Conservation (phyloP, 305 asterid species). For the Withania somnifera region DNA sequence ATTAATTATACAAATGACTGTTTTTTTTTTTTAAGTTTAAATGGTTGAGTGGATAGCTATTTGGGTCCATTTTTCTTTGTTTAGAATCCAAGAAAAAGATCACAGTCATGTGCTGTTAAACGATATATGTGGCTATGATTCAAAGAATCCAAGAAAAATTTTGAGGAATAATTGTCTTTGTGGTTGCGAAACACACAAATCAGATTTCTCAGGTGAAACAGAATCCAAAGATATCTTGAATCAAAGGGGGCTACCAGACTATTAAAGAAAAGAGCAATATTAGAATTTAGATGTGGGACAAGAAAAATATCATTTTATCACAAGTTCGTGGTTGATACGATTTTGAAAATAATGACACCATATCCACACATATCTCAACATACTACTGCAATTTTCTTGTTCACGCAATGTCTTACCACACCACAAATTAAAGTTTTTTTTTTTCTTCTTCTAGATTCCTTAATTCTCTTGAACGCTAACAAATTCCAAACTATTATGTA, state of each 20-base stretch:
- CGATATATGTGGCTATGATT: not conserved
- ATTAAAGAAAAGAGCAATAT: not conserved
- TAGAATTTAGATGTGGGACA: not conserved
- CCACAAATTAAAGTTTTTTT: not conserved
- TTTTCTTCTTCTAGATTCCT: not conserved
- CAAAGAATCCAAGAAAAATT: not conserved
- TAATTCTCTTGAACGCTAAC: not conserved
- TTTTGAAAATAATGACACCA: not conserved
- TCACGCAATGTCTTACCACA: not conserved
- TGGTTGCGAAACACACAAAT: not conserved
- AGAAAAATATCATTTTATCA: not conserved
- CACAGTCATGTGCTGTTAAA: too few species aligned
- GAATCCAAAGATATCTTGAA: not conserved
- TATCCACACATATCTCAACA: conserved; percentile 1
- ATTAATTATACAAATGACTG: too few species aligned
- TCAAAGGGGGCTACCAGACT: not conserved
- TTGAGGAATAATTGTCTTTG: not conserved
- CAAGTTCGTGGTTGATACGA: not conserved
- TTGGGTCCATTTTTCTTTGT: too few species aligned
- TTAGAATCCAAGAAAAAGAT: too few species aligned
- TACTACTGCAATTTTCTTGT: not conserved
- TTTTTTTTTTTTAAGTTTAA: too few species aligned
- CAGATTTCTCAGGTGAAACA: not conserved
- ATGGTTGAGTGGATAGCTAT: too few species aligned
- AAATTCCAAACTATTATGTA: not conserved